These are phyloP conservation scores for Suillus cothurnatus DNA, from an alignment of 768 basidiomycete genomes.

Conservation along the genomic window DNA sequence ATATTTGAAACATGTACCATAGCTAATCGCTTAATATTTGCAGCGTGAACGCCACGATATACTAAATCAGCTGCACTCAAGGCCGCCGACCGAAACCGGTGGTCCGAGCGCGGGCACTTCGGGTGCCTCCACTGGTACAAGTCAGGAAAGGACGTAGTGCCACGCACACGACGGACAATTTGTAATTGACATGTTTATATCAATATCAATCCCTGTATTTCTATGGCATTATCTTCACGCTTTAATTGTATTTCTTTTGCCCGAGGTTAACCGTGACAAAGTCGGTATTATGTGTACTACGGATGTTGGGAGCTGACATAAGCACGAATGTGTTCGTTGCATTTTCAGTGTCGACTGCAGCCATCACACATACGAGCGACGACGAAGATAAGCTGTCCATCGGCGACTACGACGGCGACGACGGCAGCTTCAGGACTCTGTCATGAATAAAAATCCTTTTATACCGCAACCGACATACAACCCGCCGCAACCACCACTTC, in stretches of 20 bases:
- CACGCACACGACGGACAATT: background rate
- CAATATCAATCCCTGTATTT: background rate
- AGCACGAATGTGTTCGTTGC: slow-evolving; percentile 3
- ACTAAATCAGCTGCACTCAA: slow-evolving; percentile 16
- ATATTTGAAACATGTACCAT: background rate
- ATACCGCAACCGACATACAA: slow-evolving; percentile 68
- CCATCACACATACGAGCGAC: slow-evolving; percentile 4
- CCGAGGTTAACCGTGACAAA: too few relatives aligned
- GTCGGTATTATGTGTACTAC: too few relatives aligned
- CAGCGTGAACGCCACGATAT: slow-evolving; percentile 25
- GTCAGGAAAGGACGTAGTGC: background rate
- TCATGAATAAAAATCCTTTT: slow-evolving; percentile 88
- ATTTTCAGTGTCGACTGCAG: slow-evolving; percentile 1
- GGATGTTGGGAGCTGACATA: background rate
- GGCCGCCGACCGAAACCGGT: background rate
- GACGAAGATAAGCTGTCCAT: slow-evolving; percentile 19
- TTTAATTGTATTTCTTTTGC: background rate
- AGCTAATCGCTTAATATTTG: background rate
- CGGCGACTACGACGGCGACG: slow-evolving; percentile 15
- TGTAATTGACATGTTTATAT: background rate
- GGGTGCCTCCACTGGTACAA: slow-evolving; percentile 3
- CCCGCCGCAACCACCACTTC: slow-evolving; percentile 74
- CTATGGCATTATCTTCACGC: background rate
- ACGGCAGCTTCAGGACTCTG: slow-evolving; percentile 3
- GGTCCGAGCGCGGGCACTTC: background rate